phyloP scores from a whole-genome alignment of 129 eudicot species.

The Apium graveolens region DNA sequence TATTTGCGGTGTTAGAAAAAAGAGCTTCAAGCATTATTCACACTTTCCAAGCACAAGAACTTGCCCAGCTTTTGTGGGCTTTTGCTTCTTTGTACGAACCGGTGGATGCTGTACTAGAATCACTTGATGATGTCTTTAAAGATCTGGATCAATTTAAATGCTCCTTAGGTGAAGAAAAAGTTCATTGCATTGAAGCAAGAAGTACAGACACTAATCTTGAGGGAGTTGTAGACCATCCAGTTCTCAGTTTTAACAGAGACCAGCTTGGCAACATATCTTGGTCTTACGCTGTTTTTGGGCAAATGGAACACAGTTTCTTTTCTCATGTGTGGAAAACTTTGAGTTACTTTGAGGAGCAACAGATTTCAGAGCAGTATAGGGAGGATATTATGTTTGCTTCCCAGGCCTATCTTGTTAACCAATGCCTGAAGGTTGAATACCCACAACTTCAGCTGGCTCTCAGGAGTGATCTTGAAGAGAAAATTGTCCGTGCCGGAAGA shows the following conservation, averaged over 20 bases:
- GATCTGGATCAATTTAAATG: constrained; percentile 40
- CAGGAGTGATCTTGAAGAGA: constrained; percentile 52
- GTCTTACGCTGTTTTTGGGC: constrained; percentile 94
- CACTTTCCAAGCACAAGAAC: constrained; percentile 72
- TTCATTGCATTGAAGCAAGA: constrained; percentile 12
- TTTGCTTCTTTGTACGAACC: constrained; percentile 81
- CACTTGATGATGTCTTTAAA: constrained; percentile 54
- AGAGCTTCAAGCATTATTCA: constrained; percentile 51
- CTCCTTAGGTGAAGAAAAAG: constrained; percentile 14
- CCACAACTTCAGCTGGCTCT: constrained; percentile 51
- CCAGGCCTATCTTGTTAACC: constrained; percentile 71
- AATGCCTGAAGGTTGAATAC: constrained; percentile 71
- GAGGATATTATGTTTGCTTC: constrained; percentile 94
- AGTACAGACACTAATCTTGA: constrained; percentile 6
- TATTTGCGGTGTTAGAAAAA: constrained; percentile 49
- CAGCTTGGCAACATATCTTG: constrained; percentile 81
- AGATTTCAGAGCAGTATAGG: constrained; percentile 60
- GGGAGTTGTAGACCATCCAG: constrained; percentile 15
- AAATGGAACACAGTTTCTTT: constrained; percentile 49
- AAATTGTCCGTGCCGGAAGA: constrained; percentile 62
- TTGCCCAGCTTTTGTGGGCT: constrained; percentile 92
- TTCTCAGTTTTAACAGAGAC: constrained; percentile 49
- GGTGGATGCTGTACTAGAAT: constrained; percentile 44
- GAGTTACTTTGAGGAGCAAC: constrained; percentile 46
- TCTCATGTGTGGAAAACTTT: constrained; percentile 61